Percentiles rank a stretch among this genome's conserved stretches.
Evolutionary conservation across 306 rosid species (phyloP).

Genomic region (Dalbergia cochinchinensis): DNA sequence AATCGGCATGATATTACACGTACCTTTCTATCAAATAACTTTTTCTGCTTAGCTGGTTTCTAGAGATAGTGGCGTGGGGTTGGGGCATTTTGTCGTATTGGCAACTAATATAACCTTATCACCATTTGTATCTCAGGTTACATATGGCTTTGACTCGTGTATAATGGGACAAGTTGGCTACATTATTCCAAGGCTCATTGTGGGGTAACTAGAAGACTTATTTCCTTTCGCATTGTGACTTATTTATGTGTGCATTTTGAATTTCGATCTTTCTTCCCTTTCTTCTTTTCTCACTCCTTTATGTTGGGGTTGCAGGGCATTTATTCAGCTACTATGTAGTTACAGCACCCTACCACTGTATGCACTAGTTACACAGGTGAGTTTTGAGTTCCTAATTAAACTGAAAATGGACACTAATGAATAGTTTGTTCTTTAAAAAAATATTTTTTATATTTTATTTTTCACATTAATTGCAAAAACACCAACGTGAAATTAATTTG

Average conservation of each 20-base stretch:
- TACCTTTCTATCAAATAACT: too few species aligned
- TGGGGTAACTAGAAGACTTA: constrained; percentile 63
- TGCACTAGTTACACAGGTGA: constrained; percentile 87
- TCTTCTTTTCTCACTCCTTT: background rate
- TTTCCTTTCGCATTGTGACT: background rate
- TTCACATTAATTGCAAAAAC: too few species aligned
- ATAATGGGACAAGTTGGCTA: constrained; percentile 76
- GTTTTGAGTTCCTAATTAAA: constrained; percentile 32
- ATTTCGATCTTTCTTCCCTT: background rate
- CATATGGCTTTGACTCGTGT: constrained; percentile 80
- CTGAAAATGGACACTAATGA: background rate
- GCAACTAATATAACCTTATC: background rate
- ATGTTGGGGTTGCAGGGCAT: constrained; percentile 54
- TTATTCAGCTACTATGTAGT: constrained; percentile 81
- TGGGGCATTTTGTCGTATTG: too few species aligned
- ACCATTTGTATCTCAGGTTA: constrained; percentile 53
- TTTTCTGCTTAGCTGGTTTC: background rate
- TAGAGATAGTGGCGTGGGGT: background rate
- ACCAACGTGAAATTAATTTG: too few species aligned
- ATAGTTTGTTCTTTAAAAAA: too few species aligned
- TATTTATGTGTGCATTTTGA: background rate
- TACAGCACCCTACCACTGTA: constrained; percentile 90
- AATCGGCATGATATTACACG: too few species aligned
- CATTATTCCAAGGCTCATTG: constrained; percentile 77
- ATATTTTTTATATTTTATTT: background rate